Conservation (phyloP, 495 filamentous ascomycete species). For the Bacidia gigantensis region DNA sequence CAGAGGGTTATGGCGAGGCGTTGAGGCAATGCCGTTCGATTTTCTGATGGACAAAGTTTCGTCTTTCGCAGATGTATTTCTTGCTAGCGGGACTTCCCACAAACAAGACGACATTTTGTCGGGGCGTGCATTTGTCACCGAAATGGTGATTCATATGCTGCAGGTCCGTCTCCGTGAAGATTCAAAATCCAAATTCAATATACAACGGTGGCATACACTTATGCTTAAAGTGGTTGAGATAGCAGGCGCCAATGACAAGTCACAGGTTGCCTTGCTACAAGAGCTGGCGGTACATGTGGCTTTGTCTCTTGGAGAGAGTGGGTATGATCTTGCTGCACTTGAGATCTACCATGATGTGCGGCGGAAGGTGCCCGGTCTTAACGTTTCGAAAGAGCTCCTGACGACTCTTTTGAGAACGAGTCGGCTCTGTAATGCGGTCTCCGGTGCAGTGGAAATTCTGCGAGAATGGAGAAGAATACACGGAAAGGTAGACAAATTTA, state of each 20-base stretch:
- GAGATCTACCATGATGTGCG: background rate
- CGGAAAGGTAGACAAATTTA: background rate
- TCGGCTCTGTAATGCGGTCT: background rate
- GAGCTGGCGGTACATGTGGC: background rate
- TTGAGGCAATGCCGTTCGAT: conserved; percentile 9
- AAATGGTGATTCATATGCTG: conserved; percentile 1
- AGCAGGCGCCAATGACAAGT: background rate
- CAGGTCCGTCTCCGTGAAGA: background rate
- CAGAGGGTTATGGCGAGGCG: conserved; percentile 12
- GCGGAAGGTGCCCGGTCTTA: background rate
- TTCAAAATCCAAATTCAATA: background rate
- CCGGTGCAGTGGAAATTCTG: background rate
- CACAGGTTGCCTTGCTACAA: background rate
- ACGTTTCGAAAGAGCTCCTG: background rate
- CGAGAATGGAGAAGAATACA: background rate
- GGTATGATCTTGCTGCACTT: background rate
- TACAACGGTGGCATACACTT: background rate
- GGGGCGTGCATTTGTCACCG: conserved; percentile 13
- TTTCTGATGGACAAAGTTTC: conserved; percentile 6
- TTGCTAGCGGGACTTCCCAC: background rate
- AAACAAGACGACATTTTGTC: conserved; percentile 1
- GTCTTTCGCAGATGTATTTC: conserved; percentile 9
- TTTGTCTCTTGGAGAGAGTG: background rate
- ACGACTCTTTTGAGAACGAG: background rate
- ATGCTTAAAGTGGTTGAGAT: background rate